phyloP scores from a whole-genome alignment of 768 basidiomycete genomes.

The Mycena rebaudengoi region DNA sequence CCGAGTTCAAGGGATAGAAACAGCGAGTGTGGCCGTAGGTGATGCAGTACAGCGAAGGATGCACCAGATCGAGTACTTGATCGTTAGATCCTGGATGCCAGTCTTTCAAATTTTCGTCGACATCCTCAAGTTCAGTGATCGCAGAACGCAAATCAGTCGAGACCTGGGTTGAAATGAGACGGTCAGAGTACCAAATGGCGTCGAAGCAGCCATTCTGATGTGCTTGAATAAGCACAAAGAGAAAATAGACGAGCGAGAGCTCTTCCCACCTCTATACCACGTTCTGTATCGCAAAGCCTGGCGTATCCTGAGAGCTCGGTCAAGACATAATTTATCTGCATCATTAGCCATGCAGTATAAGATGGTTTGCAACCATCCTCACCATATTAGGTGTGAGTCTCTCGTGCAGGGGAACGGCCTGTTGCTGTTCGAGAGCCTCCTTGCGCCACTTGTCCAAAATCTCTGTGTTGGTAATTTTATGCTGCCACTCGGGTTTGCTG shows the following conservation, averaged over 20 bases:
- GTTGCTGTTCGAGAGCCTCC: conserved; percentile 21
- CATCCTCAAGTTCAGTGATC: conserved; percentile 43
- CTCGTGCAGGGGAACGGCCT: background rate
- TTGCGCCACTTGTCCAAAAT: conserved; percentile 26
- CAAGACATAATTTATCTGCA: conserved; percentile 30
- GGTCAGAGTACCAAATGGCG: conserved; percentile 39
- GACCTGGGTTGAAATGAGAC: conserved; percentile 36
- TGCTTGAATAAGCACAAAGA: background rate
- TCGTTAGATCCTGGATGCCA: conserved; percentile 57
- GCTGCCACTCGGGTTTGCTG: conserved; percentile 25
- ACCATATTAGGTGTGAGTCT: conserved; percentile 19
- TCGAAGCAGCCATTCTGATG: conserved; percentile 27
- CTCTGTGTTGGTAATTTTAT: conserved; percentile 12
- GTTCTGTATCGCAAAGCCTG: conserved; percentile 16
- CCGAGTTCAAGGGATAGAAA: conserved; percentile 22
- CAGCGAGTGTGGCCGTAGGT: conserved; percentile 43
- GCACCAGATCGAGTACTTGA: conserved; percentile 54
- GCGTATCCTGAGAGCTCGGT: conserved; percentile 27
- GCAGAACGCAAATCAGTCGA: conserved; percentile 34
- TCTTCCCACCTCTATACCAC: conserved; percentile 23
- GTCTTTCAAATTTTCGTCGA: conserved; percentile 46
- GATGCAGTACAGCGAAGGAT: conserved; percentile 53
- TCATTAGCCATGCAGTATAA: too few relatives aligned
- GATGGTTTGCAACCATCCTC: background rate
- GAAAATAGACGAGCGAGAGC: background rate